Evolutionary conservation across 2,329 filamentous ascomycete genomes (phyloP), one percentile per base, ranked within the genome.

Genomic region (Colletotrichum noveboracense): DNA sequence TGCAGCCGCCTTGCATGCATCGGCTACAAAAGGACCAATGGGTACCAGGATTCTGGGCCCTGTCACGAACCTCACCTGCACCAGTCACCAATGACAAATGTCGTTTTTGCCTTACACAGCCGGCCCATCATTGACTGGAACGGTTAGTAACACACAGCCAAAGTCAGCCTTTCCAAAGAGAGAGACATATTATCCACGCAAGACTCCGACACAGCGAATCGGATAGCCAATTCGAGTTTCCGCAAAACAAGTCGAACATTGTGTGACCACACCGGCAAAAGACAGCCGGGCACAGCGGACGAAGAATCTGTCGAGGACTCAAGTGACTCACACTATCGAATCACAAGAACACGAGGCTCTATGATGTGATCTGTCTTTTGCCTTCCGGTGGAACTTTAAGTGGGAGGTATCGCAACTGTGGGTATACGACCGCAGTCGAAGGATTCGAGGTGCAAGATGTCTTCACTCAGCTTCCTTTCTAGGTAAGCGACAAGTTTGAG

Each of bases 21-120:
- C 28, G 56, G 38, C 65, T 70, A 69, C 70, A 73, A 73, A 69
- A 70, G 65, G 21, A 21, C 70, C 65, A 65, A 18, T 64, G 32
- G 14, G 18, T 64, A 64, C 30, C 21, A 38, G 32, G 32, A 32
- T 64, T 12, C 7, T 38, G 13, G 18, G n/a, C 18, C 30, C 60
- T 36, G 26, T 36, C 9, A 32, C 18, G 16, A 21, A 36, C 34
- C 14, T 30, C 18, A 16, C 7, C 18, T 64, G 60, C 60, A 64
- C 56, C 26, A 28, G 60, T 61, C 60, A 32, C 28, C 60, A 21
- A 32, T 32, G 32, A 61, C 28, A 32, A 30, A 61, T 61, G 24
- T 14, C 26, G 24, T 24, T 13, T 55, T 55, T 18, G 1, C 26
- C 26, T 28, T 1, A 24, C 34, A 34, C 55, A 16, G n/a, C 55